Evolutionary conservation across 768 basidiomycete genomes (phyloP), one percentile per base, ranked within the genome.

Genomic region (Phaffia australis): DNA sequence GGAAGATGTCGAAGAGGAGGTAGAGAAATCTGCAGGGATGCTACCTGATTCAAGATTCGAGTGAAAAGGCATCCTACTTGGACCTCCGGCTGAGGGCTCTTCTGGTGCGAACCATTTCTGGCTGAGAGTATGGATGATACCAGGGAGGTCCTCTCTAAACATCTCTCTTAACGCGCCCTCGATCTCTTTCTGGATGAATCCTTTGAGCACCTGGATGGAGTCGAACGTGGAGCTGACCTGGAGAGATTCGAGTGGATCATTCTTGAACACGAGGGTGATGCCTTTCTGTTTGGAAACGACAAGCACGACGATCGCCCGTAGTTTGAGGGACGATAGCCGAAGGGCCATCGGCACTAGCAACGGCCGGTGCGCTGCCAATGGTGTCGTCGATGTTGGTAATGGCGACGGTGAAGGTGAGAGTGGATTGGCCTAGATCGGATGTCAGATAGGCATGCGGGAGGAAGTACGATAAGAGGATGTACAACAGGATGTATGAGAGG

Each of bases 201-300:
- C 92, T 75, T 97, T 89, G 60, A 99, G 95, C 70, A 97, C 93
- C 56, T 89, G 90, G 70, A 99, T 94, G 3, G 89, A 91, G 77
- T 99, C 95, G 73, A 99, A 99, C 2, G 93, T 97, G 76, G 87
- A 88, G 77, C 88, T 92, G 75, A 99, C 98, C 74, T 98, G 89
- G 62, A 99, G 92, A 71, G 90, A 89, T 78, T 99, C 92, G 49
- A 99, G 82, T 1, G 95, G 95, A 77, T 99, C 95, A 47, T 95
- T 98, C 79, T 98, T 98, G 84, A 99, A 99, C 29, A 98, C 95
- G 62, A 99, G 84, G 0, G 95, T 98, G 74, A 98, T 97, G 52
- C 95, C 95, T 74, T 97, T 97, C 75, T 92, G 89, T 71, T 89
- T 88, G 29, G 93, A 97, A 65, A 99, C 89, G 72, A 98, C 93